These are phyloP conservation scores for Pythium monospermum DNA, from an alignment of 352 stramenopile genomes.

Conservation along the genomic window DNA sequence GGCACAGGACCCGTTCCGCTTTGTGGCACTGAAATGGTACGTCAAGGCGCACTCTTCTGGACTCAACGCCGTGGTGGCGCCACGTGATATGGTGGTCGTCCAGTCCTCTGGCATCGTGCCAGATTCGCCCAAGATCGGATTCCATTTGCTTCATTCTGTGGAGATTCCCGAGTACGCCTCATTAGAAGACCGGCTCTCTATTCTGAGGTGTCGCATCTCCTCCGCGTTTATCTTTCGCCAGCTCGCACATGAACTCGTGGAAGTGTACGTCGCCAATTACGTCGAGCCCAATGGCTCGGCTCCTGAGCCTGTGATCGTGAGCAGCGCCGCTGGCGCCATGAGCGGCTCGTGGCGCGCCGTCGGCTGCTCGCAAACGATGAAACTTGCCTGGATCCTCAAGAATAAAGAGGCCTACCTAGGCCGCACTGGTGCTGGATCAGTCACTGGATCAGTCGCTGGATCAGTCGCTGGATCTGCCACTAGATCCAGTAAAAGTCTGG, in stretches of 20 bases:
- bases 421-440: too few relatives aligned
- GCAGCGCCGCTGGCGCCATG: constrained; percentile 31
- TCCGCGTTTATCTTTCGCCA: constrained; percentile 35
- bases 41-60: constrained; percentile 13
- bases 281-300: constrained; percentile 40
- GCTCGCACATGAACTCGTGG: constrained; percentile 23
- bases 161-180: constrained; percentile 30
- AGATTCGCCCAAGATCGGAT: constrained; percentile 25
- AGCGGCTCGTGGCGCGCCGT: constrained; percentile 29
- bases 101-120: constrained; percentile 8
- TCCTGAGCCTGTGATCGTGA: constrained; percentile 33
- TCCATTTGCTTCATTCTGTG: constrained; percentile 42
- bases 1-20: constrained; percentile 12
- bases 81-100: constrained; percentile 13
- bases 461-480: too few relatives aligned
- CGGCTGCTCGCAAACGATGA: constrained; percentile 13
- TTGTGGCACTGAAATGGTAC: constrained; percentile 20
- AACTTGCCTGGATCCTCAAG: constrained; percentile 33
- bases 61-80: constrained; percentile 10
- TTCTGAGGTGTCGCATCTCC: constrained; percentile 38
- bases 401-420: constrained; percentile 20
- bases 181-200: constrained; percentile 21
- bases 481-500: not conserved
- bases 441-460: too few relatives aligned
- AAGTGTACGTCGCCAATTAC: constrained; percentile 41